A percentile compares a stretch with the other conserved stretches of the same genome.
Evolutionary conservation across 1,284 basidiomycete species (phyloP).

Genomic region (Cutaneotrichosporon sp.): DNA sequence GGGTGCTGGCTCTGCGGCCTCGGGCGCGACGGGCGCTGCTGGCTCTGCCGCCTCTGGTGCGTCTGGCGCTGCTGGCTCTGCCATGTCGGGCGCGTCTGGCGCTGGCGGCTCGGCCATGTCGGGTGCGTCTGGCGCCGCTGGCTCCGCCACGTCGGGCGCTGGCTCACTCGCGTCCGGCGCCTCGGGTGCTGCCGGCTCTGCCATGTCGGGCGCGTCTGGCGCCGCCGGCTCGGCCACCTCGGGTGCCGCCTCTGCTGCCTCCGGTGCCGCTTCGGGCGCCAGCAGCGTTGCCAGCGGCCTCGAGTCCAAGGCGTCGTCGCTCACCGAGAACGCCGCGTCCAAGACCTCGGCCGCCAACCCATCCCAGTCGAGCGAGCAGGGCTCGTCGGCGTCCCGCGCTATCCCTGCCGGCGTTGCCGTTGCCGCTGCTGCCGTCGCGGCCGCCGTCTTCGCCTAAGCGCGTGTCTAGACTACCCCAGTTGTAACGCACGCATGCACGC

Average conservation of each 20-base stretch:
- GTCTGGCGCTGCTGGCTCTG: neutral
- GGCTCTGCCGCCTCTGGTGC: neutral
- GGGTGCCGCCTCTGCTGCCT: constrained; percentile 3
- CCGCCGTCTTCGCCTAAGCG: constrained; percentile 14
- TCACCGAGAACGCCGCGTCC: neutral
- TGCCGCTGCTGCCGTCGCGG: constrained; percentile 8
- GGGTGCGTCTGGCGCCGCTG: neutral
- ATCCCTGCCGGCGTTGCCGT: constrained; percentile 2
- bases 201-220: neutral
- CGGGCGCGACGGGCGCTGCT: neutral
- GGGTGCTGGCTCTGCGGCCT: neutral
- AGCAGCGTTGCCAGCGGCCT: neutral
- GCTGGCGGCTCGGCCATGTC: neutral
- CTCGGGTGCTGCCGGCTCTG: neutral
- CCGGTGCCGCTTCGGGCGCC: neutral
- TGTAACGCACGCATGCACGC: too few species aligned
- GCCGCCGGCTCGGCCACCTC: too few species aligned
- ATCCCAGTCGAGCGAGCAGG: constrained; percentile 5
- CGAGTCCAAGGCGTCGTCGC: constrained; percentile 1
- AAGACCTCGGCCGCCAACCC: neutral
- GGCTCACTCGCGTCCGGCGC: neutral
- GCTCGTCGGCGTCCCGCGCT: neutral
- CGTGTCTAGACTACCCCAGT: neutral
- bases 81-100: neutral
- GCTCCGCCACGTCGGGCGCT: constrained; percentile 3